Percentiles rank a stretch among this genome's conserved stretches.
phyloP scores from a whole-genome alignment of 2,329 filamentous ascomycete species.

The Geosmithia flava region DNA sequence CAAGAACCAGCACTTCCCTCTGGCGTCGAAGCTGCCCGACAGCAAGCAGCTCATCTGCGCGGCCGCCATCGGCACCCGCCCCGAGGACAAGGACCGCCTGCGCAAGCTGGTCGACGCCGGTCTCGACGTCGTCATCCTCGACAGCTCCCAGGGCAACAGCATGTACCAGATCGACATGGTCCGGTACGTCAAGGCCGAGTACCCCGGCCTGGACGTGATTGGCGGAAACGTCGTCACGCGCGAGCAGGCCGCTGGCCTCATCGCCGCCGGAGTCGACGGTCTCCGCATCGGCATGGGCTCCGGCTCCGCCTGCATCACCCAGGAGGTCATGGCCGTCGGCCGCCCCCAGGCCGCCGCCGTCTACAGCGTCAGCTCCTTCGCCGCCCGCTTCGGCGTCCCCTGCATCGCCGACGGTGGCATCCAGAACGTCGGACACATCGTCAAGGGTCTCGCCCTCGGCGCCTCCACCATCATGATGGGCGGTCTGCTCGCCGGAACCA shows the following conservation, averaged over 20 bases:
- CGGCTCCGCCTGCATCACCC: slow-evolving; percentile 95
- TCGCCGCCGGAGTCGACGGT: slow-evolving; percentile 89
- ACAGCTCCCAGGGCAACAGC: slow-evolving; percentile 95
- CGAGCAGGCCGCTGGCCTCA: slow-evolving; percentile 85
- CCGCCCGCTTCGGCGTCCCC: slow-evolving; percentile 85
- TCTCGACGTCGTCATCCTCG: slow-evolving; percentile 87
- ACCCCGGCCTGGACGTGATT: slow-evolving; percentile 82
- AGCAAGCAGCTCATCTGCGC: slow-evolving; percentile 97
- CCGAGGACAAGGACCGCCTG: slow-evolving; percentile 81
- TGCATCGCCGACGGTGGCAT: slow-evolving; percentile 97
- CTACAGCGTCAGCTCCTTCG: slow-evolving; percentile 79
- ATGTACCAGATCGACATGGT: slow-evolving; percentile 99
- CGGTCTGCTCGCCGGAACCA: slow-evolving; percentile 90
- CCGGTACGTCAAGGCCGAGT: slow-evolving; percentile 84
- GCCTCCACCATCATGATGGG: slow-evolving; percentile 99
- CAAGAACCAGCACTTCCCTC: slow-evolving; percentile 96
- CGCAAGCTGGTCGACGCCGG: slow-evolving; percentile 86
- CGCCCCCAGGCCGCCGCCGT: slow-evolving; percentile 91
- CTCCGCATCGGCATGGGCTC: slow-evolving; percentile 98
- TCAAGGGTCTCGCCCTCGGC: slow-evolving; percentile 92
- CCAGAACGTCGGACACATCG: slow-evolving; percentile 97
- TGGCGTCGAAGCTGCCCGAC: slow-evolving; percentile 89
- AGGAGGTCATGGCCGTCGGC: slow-evolving; percentile 99
- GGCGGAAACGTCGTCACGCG: slow-evolving; percentile 97
- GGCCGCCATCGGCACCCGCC: slow-evolving; percentile 88